Conservation (phyloP, 2,329 filamentous ascomycete species). For the Xylariaceae sp. region DNA sequence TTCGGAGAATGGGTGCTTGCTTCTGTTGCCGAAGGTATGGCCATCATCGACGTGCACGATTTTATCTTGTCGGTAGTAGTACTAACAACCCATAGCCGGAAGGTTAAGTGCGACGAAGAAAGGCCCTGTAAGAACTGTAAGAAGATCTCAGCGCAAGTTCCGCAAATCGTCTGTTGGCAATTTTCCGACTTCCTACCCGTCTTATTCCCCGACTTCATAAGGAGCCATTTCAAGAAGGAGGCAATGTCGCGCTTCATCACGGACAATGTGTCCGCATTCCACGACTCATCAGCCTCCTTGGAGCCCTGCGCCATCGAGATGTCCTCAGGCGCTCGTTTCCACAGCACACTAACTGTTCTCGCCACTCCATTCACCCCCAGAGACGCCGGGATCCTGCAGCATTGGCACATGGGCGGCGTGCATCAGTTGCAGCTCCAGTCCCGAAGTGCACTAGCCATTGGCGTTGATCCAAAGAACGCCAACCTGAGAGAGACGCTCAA, state of each 20-base stretch:
- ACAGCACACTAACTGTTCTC: constrained; percentile 41
- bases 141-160: constrained; percentile 46
- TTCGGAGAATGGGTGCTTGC: constrained; percentile 52
- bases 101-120: constrained; percentile 55
- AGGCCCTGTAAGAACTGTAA: constrained; percentile 55
- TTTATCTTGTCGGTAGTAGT: neutral
- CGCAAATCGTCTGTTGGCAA: constrained; percentile 56
- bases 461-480: constrained; percentile 41
- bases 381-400: constrained; percentile 44
- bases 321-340: constrained; percentile 44
- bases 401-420: constrained; percentile 45
- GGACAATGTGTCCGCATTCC: constrained; percentile 39
- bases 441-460: constrained; percentile 46
- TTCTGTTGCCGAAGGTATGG: constrained; percentile 50
- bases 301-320: constrained; percentile 43
- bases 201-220: constrained; percentile 50
- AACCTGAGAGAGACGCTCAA: constrained; percentile 43
- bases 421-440: constrained; percentile 39
- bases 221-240: constrained; percentile 48
- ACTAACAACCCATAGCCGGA: constrained; percentile 38
- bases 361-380: constrained; percentile 52
- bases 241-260: constrained; percentile 45
- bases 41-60: neutral
- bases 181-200: constrained; percentile 52
- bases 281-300: neutral